These are phyloP conservation scores for Nicotiana undulata DNA, from an alignment of 257 asterid genomes.

Conservation along the genomic window DNA sequence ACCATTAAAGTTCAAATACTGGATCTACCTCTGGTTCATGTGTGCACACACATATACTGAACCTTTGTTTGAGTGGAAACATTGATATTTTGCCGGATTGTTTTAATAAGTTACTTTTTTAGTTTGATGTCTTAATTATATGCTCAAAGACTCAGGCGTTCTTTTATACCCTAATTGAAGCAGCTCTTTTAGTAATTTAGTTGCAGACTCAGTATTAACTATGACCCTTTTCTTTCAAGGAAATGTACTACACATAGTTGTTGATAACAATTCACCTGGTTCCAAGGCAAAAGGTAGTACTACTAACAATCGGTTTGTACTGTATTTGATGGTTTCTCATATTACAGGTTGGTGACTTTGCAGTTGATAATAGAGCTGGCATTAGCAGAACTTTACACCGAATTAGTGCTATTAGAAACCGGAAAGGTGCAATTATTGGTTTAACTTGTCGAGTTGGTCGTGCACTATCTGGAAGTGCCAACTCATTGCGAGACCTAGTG, in stretches of 20 bases:
- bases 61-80: neutral
- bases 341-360: constrained; percentile 87
- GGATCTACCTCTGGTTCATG: no score
- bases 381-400: constrained; percentile 94
- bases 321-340: constrained; percentile 7
- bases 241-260: neutral
- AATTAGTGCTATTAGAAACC: constrained; percentile 81
- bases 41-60: neutral
- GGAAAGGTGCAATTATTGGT: constrained; percentile 80
- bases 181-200: neutral
- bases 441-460: constrained; percentile 96
- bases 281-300: neutral
- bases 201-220: neutral
- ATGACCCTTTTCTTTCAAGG: neutral
- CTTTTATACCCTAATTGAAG: neutral
- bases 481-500: constrained; percentile 68
- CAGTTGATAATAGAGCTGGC: constrained; percentile 94
- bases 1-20: no score
- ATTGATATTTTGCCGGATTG: neutral
- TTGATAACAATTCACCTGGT: neutral
- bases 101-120: neutral
- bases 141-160: neutral
- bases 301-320: neutral
- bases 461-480: constrained; percentile 86
- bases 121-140: neutral